These are phyloP conservation scores for Kodamaea arcana DNA, from an alignment of 1,139 yeast genomes.

Conservation along the genomic window DNA sequence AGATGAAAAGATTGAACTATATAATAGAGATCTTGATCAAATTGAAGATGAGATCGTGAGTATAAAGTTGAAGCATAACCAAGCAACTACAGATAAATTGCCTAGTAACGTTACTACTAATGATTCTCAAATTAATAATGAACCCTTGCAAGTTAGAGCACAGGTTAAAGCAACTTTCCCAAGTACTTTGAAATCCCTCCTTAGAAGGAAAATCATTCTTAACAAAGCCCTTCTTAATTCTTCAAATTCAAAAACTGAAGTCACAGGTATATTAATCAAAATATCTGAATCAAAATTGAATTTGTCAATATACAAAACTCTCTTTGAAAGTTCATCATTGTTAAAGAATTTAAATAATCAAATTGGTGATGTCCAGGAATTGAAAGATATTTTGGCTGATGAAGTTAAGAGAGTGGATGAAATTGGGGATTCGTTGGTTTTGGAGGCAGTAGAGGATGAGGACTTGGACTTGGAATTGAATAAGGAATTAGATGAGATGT, in stretches of 20 bases:
- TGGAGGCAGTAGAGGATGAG: slow-evolving; percentile 25
- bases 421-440: slow-evolving; percentile 24
- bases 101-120: not conserved
- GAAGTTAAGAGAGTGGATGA: slow-evolving; percentile 25
- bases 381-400: slow-evolving; percentile 40
- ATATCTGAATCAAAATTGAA: slow-evolving; percentile 49
- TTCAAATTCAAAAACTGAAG: slow-evolving; percentile 29
- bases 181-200: slow-evolving; percentile 3
- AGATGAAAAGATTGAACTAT: slow-evolving; percentile 14
- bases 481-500: slow-evolving; percentile 10
- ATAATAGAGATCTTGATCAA: slow-evolving; percentile 22
- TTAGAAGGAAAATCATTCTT: slow-evolving; percentile 8
- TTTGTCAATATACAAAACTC: slow-evolving; percentile 30
- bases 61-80: not conserved
- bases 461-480: slow-evolving; percentile 20
- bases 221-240: slow-evolving; percentile 26
- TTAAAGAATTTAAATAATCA: slow-evolving; percentile 31
- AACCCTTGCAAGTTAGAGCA: no score
- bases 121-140: no score
- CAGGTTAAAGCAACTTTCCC: no score
- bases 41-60: slow-evolving; percentile 16
- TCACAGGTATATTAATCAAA: slow-evolving; percentile 36
- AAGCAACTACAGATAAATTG: not conserved
- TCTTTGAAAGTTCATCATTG: slow-evolving; percentile 31
- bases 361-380: slow-evolving; percentile 27